Base-by-base conservation (phyloP, 2,329 filamentous ascomycete species). In the Verticillium zaregamsianum region DNA sequence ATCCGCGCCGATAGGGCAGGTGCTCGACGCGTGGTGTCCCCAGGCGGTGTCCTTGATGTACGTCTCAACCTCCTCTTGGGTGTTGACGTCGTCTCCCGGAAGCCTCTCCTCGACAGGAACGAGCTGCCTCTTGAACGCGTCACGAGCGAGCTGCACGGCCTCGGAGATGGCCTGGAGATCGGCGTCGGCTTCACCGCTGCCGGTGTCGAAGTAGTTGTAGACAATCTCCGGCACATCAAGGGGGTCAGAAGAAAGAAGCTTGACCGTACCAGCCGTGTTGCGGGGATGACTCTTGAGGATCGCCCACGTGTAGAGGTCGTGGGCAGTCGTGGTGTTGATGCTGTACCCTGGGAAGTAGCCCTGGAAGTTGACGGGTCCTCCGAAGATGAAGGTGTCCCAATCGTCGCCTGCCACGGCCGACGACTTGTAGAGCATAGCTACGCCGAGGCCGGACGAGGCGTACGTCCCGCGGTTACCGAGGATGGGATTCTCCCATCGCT, bases 221-320 rank as follows among this genome's bases (percentile, higher is more conserved):
- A 82, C 79, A 69, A 89, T 88, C 1, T 81, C 45, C 17, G 45
- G 45, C 5, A 25, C 20, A 20, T 49, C 45, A 2, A 49, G 80
- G 0, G 88, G 87, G 68, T 90, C 80, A 0, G 82, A 76, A 0
- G 86, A 89, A 20, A 76, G 78, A 2, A 91, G 78, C 2, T 76
- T 82, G 15, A 91, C 87, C 0, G 80, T 86, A n/a, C 89, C 89
- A 9, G 80, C 79, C 58, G 80, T 78, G 52, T 90, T 90, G 8
- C 76, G 73, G 31, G 75, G 75, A 57, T 79, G 79, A 0, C 83
- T 81, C 72, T 89, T 88, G 59, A 91, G 77, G 4, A 82, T 79
- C 77, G 73, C 68, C 76, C 76, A 80, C 14, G 70, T 71, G 73
- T 73, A 79, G 69, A 79, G 77, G 62, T 79, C 75, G 69, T 62